Base-by-base conservation (phyloP, 148 eudicot species). In the Persicaria maculosa region DNA sequence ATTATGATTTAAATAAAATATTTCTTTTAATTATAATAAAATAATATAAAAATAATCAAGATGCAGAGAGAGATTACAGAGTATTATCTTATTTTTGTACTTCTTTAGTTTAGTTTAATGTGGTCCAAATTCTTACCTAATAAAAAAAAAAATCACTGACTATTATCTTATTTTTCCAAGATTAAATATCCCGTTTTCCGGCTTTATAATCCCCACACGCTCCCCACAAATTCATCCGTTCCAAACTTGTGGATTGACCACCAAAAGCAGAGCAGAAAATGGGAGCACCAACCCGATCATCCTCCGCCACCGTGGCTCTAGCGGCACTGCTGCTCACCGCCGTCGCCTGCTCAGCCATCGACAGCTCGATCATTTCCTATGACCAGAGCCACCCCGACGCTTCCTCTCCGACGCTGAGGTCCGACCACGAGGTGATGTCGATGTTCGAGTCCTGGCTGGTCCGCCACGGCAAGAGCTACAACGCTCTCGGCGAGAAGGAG, bases 391-490 rank as follows among this genome's bases (percentile, higher is more conserved):
- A 82, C 68, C 16, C 5, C 15, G 76, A 57, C 73, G 47, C 47
- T 43, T 25, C 69, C 0, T 64, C 44, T 14, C 52, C 7, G 73
- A 9, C 47, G 0, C 16, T 43, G 17, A 36, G 84, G 19, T 45
- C 88, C 22, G 86, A 91, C 9, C 83, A 74, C 0, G 93, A 87
- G 4, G 79, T 85, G 9, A 78, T 68, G 75, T 74, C 84, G 6
- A 12, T 86, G n/a, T 91, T 77, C 89, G 97, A 87, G 85, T 75
- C 83, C 8, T 91, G 97, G 97, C 80, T 91, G 0, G 86, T 87
- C 7, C 78, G 81, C 44, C 85, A 91, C 62, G 86, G 84, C 4
- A 91, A 86, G 57, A 76, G 52, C 14, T 89, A 89, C 81, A 89
- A 91, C 84, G 90, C 74, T 6, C 22, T 91, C 11, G 97, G 86